Evolutionary conservation across 768 basidiomycete genomes (phyloP).

Genomic region (Obba rivulosa): DNA sequence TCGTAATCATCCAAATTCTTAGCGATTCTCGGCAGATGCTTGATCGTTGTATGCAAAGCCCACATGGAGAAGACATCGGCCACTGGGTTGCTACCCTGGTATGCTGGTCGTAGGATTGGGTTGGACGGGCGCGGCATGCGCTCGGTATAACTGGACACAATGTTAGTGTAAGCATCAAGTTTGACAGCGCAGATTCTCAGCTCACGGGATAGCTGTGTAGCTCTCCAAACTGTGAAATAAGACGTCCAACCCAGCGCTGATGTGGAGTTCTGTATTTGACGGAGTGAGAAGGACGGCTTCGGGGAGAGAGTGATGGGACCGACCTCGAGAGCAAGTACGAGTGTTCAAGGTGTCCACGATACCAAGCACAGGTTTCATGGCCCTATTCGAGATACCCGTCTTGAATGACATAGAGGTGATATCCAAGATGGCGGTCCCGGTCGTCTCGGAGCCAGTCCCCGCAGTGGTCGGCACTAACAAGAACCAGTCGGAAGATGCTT

Average conservation of each 20-base stretch:
- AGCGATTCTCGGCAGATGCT: constrained; percentile 83
- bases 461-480: constrained; percentile 60
- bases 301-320: not conserved
- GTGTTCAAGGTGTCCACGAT: constrained; percentile 86
- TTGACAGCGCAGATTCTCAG: constrained; percentile 7
- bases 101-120: constrained; percentile 86
- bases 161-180: constrained; percentile 8
- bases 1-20: constrained; percentile 75
- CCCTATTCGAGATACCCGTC: constrained; percentile 92
- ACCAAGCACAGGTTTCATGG: constrained; percentile 84
- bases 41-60: constrained; percentile 86
- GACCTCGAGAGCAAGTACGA: constrained; percentile 65
- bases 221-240: constrained; percentile 95
- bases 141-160: constrained; percentile 66
- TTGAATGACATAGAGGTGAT: constrained; percentile 92
- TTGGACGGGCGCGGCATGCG: constrained; percentile 86
- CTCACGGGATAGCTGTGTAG: constrained; percentile 89
- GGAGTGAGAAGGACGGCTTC: not conserved
- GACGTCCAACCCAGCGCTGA: constrained; percentile 92
- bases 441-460: constrained; percentile 93
- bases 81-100: constrained; percentile 91
- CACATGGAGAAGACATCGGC: constrained; percentile 95
- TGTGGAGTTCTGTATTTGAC: constrained; percentile 59
- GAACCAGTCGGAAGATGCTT: not conserved
- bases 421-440: constrained; percentile 90